phyloP scores from a whole-genome alignment of 805 yeast genomes.

The Yamadazyma tumulicola region DNA sequence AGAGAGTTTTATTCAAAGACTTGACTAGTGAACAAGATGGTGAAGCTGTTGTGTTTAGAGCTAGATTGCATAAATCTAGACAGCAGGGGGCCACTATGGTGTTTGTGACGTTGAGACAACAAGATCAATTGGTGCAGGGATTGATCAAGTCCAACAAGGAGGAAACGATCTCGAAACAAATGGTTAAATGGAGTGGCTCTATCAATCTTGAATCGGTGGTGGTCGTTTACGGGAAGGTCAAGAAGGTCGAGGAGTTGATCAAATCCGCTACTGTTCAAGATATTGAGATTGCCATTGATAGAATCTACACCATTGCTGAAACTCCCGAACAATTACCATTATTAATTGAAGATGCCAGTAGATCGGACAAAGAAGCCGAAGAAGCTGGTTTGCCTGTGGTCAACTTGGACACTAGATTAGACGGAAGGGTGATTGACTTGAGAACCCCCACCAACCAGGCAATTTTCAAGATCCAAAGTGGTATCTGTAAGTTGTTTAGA shows the following conservation, averaged over 20 bases:
- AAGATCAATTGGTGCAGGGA: slow-evolving; percentile 76
- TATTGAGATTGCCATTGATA: slow-evolving; percentile 74
- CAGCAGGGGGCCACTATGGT: slow-evolving; percentile 95
- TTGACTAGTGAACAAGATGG: slow-evolving; percentile 67
- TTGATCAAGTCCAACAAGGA: slow-evolving; percentile 73
- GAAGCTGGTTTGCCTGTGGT: slow-evolving; percentile 89
- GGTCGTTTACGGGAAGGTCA: slow-evolving; percentile 79
- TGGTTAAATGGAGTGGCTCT: slow-evolving; percentile 93
- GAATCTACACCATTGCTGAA: slow-evolving; percentile 74
- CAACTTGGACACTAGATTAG: slow-evolving; percentile 93
- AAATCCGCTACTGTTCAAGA: slow-evolving; percentile 90
- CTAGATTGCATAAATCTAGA: slow-evolving; percentile 90
- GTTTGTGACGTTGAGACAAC: slow-evolving; percentile 90
- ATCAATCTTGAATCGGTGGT: slow-evolving; percentile 89
- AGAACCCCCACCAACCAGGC: slow-evolving; percentile 98
- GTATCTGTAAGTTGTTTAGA: slow-evolving; percentile 82
- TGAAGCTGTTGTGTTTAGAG: slow-evolving; percentile 79
- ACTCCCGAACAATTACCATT: slow-evolving; percentile 93
- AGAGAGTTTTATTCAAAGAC: slow-evolving; percentile 56
- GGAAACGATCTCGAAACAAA: slow-evolving; percentile 79
- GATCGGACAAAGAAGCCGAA: slow-evolving; percentile 93
- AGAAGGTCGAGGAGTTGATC: slow-evolving; percentile 80
- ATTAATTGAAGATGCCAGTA: slow-evolving; percentile 91
- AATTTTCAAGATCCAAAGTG: slow-evolving; percentile 89
- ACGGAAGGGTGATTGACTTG: slow-evolving; percentile 91